phyloP scores from a whole-genome alignment of 495 filamentous ascomycete species.

The Aspergillus indologenus region DNA sequence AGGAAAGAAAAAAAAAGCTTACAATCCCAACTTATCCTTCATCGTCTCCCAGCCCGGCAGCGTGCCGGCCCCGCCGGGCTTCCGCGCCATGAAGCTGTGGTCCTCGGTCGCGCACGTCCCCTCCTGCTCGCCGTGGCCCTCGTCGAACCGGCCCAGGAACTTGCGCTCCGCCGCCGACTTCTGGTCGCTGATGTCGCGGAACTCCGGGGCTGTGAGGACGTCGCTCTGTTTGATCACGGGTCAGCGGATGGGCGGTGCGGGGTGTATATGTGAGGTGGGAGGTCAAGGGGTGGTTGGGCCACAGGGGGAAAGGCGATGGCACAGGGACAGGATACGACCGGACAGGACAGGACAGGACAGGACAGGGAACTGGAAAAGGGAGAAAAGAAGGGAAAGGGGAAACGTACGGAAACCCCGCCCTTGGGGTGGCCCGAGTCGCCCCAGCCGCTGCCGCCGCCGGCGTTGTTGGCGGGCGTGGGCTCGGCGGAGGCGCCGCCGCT shows the following conservation, averaged over 20 bases:
- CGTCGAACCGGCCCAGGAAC: slow-evolving; percentile 21
- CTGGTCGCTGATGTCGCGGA: slow-evolving; percentile 32
- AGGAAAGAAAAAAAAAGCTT: slow-evolving; percentile 13
- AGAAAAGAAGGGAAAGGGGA: background rate
- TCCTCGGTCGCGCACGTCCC: slow-evolving; percentile 34
- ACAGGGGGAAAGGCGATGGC: background rate
- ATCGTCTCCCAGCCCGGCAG: slow-evolving; percentile 32
- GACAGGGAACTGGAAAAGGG: no score
- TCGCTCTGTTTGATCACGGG: slow-evolving; percentile 17
- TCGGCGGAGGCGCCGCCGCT: slow-evolving; percentile 27
- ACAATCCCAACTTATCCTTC: slow-evolving; percentile 30
- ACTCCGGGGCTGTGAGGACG: slow-evolving; percentile 29
- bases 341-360: no score
- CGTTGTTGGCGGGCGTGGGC: slow-evolving; percentile 37
- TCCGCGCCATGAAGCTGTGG: slow-evolving; percentile 34
- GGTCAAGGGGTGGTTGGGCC: background rate
- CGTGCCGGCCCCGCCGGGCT: slow-evolving; percentile 32
- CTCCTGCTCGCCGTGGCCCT: slow-evolving; percentile 12
- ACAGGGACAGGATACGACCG: no score
- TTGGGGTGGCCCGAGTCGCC: background rate
- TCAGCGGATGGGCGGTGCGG: no score
- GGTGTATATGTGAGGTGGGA: background rate
- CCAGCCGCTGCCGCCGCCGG: slow-evolving; percentile 9
- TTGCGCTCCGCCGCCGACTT: slow-evolving; percentile 30
- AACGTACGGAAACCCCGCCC: background rate